Evolutionary conservation across 2,329 filamentous ascomycete genomes (phyloP).

Genomic region (Fusarium avenaceum): DNA sequence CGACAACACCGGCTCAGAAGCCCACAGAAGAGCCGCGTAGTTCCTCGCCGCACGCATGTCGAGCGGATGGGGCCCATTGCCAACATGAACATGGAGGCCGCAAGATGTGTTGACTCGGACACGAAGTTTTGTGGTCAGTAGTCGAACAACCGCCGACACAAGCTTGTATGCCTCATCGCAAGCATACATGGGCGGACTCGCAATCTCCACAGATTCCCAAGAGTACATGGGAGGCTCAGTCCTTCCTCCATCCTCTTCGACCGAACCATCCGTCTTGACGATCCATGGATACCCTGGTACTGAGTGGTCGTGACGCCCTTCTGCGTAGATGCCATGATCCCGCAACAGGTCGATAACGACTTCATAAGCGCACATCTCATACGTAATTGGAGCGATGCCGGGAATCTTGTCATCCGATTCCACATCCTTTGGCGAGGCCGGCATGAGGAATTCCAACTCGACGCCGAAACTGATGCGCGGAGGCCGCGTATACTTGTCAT

Average conservation of each 20-base stretch:
- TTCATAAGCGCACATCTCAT: not conserved
- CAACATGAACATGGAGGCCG: constrained; percentile 57
- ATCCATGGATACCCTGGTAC: constrained; percentile 15
- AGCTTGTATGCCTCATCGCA: constrained; percentile 48
- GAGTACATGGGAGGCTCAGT: not conserved
- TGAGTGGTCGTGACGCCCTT: not conserved
- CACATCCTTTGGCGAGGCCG: not conserved
- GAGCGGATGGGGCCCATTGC: constrained; percentile 52
- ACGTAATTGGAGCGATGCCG: constrained; percentile 7
- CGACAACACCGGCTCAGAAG: constrained; percentile 54
- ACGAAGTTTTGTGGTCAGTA: constrained; percentile 51
- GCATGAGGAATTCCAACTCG: constrained; percentile 41
- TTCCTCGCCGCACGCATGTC: constrained; percentile 49
- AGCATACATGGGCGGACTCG: constrained; percentile 53
- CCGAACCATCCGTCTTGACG: constrained; percentile 15
- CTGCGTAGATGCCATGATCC: constrained; percentile 8
- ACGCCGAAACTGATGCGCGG: constrained; percentile 41
- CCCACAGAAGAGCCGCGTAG: constrained; percentile 53
- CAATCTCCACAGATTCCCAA: constrained; percentile 52
- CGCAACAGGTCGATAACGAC: constrained; percentile 7
- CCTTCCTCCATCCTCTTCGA: constrained; percentile 4
- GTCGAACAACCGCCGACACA: constrained; percentile 50
- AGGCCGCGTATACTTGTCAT: constrained; percentile 30
- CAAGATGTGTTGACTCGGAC: constrained; percentile 53
- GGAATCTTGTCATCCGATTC: constrained; percentile 15